Percentiles rank a stretch among this genome's conserved stretches.
Evolutionary conservation across 148 eudicot genomes (phyloP).

Genomic region (Nepenthes gracilis): DNA sequence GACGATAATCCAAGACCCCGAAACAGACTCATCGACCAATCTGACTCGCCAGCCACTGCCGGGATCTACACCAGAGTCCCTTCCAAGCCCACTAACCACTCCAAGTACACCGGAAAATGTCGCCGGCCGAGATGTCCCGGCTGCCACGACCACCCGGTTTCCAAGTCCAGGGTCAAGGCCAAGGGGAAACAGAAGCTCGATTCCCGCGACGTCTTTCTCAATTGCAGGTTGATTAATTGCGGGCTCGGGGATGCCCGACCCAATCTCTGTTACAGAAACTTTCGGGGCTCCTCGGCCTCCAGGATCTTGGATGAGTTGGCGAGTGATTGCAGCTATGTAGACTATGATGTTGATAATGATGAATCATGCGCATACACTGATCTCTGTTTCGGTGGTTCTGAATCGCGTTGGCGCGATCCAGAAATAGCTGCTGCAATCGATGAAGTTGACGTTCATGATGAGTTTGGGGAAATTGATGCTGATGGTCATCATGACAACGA

Average conservation of each 20-base stretch:
- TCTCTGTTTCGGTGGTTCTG: not conserved
- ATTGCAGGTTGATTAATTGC: constrained; percentile 17
- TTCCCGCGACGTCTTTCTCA: constrained; percentile 8
- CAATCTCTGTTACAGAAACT: not conserved
- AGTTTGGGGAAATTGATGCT: not conserved
- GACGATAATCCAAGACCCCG: constrained; percentile 2
- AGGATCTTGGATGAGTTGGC: constrained; percentile 23
- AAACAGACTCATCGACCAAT: constrained; percentile 16
- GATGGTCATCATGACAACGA: constrained; percentile 15
- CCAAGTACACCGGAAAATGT: constrained; percentile 74
- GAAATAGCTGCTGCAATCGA: not conserved
- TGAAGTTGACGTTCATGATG: constrained; percentile 3
- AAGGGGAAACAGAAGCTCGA: constrained; percentile 41
- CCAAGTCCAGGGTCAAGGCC: constrained; percentile 46
- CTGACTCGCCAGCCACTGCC: constrained; percentile 30
- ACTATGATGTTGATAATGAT: constrained; percentile 7
- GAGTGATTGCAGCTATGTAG: not conserved
- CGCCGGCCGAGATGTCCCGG: constrained; percentile 24
- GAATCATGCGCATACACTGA: not conserved
- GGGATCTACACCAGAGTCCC: constrained; percentile 56
- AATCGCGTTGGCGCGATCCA: not conserved
- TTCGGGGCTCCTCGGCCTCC: constrained; percentile 25
- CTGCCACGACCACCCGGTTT: constrained; percentile 38
- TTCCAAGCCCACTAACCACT: constrained; percentile 67
- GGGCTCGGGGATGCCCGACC: constrained; percentile 8